A percentile compares a stretch with the other conserved stretches of the same genome.
Conservation (phyloP, 345 rosid species). For the Eucalyptus cladocalyx region DNA sequence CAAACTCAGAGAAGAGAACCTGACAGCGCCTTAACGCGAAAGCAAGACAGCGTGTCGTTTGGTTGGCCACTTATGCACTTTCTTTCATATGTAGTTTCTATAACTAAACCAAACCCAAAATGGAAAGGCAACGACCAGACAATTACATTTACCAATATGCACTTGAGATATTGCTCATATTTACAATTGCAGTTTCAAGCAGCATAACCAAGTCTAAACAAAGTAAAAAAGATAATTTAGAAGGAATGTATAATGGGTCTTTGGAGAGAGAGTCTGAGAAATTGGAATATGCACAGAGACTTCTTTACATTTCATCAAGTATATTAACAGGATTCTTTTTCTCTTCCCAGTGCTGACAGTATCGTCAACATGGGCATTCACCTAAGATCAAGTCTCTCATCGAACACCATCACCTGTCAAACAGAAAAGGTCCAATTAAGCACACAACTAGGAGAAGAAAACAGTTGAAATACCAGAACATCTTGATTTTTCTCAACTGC, state of each 20-base stretch:
- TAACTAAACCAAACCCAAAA: neutral
- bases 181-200: neutral
- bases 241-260: neutral
- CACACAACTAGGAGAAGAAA: neutral
- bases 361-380: constrained; percentile 10
- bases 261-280: neutral
- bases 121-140: neutral
- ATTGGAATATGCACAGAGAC: constrained; percentile 23
- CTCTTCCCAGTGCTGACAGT: constrained; percentile 4
- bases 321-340: neutral
- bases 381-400: constrained; percentile 38
- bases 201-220: neutral
- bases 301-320: neutral
- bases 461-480: neutral
- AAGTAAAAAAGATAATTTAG: neutral
- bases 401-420: constrained; percentile 43
- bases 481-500: neutral
- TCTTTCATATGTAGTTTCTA: neutral
- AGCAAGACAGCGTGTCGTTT: neutral
- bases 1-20: neutral
- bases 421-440: neutral
- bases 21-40: neutral
- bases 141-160: neutral
- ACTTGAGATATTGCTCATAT: neutral
- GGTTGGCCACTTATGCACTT: neutral